Evolutionary conservation across 78 protist species (phyloP).

Genomic region (Planoprotostelium fungivorum): DNA sequence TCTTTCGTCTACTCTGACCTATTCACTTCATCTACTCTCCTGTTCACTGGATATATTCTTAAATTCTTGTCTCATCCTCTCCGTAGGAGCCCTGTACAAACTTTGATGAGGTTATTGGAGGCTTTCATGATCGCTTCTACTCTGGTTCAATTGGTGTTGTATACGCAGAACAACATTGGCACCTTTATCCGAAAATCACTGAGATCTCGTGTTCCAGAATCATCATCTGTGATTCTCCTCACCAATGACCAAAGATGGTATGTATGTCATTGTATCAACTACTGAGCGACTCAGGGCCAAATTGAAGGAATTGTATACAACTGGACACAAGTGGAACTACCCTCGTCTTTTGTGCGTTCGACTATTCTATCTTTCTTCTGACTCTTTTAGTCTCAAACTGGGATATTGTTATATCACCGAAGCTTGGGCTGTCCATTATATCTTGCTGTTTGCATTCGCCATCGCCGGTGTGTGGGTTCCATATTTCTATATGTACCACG

Average conservation of each 20-base stretch:
- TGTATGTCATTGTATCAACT: no score
- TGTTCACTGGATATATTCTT: background rate
- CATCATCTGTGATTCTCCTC: background rate
- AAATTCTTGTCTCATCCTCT: background rate
- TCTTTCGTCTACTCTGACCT: no score
- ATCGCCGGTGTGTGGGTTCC: background rate
- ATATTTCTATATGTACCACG: background rate
- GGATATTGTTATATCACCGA: background rate
- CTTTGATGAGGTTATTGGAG: background rate
- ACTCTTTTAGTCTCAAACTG: background rate
- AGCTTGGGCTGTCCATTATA: background rate
- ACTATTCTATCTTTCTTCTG: no score
- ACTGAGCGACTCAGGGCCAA: no score
- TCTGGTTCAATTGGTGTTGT: background rate
- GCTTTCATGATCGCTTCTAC: background rate
- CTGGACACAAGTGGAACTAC: no score
- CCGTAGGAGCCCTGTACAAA: background rate
- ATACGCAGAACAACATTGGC: background rate
- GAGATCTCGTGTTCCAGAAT: background rate
- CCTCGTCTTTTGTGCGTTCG: no score
- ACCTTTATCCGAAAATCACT: background rate
- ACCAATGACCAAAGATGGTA: background rate
- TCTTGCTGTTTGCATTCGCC: background rate
- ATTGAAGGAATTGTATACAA: no score
- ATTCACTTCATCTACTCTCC: no score